These are phyloP conservation scores for Hypoxylon intermedium DNA, from an alignment of 495 filamentous ascomycete species.

Conservation along the genomic window DNA sequence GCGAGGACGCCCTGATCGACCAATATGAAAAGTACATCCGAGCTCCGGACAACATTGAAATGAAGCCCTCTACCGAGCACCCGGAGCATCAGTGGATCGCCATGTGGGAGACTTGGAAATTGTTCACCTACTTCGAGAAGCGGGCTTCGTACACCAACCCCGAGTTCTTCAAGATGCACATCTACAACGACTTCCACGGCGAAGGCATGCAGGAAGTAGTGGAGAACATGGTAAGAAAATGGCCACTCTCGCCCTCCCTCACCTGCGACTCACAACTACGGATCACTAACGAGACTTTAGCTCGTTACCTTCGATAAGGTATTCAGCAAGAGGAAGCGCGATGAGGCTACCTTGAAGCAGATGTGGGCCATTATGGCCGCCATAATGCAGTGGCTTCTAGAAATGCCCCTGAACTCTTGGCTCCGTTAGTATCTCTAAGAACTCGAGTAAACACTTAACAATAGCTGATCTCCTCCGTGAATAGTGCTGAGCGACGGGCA, in stretches of 20 bases:
- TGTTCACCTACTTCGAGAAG: slow-evolving; percentile 27
- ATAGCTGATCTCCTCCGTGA: slow-evolving; percentile 8
- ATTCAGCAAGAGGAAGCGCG: slow-evolving; percentile 29
- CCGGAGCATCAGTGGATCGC: slow-evolving; percentile 29
- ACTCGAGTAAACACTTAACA: neutral
- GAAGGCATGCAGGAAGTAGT: slow-evolving; percentile 28
- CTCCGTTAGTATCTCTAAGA: slow-evolving; percentile 17
- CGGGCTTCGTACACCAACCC: slow-evolving; percentile 31
- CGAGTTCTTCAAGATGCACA: slow-evolving; percentile 31
- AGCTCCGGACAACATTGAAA: slow-evolving; percentile 28
- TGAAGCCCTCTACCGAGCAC: slow-evolving; percentile 27
- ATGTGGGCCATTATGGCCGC: slow-evolving; percentile 32
- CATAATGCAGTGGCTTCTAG: slow-evolving; percentile 29
- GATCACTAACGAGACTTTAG: slow-evolving; percentile 4
- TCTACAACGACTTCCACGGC: slow-evolving; percentile 28
- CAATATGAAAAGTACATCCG: slow-evolving; percentile 19
- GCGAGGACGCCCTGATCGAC: slow-evolving; percentile 22
- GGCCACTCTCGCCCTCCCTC: neutral
- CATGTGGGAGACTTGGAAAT: slow-evolving; percentile 35
- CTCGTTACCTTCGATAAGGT: slow-evolving; percentile 28
- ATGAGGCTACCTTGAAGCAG: slow-evolving; percentile 20
- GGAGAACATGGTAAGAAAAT: slow-evolving; percentile 33
- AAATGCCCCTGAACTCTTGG: slow-evolving; percentile 27
- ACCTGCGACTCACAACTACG: neutral
- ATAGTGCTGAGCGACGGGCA: slow-evolving; percentile 12